Base-by-base conservation (phyloP, 768 basidiomycete species). In the Kwoniella bestiolae region DNA sequence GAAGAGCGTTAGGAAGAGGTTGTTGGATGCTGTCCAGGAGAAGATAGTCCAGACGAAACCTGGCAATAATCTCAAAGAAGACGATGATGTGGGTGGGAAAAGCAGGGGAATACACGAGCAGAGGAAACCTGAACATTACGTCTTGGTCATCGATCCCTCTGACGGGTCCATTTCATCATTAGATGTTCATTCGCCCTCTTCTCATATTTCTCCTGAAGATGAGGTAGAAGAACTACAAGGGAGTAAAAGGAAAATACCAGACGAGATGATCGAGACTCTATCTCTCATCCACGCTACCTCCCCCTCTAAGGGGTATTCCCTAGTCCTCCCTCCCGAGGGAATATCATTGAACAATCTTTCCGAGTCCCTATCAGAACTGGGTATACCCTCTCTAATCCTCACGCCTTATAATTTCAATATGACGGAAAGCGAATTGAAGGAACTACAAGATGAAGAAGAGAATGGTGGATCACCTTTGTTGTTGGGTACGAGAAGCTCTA, bases 101-200 rank as follows among this genome's bases (percentile, higher is more conserved):
- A 14, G 7, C 32, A 44, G 14, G 25, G 38, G 28, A 11, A 26
- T 14, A 12, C 56, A 59, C 32, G 25, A 21, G 16, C 44, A 57
- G n/a, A 45, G 7, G n/a, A 28, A 61, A 61, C 60, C 60, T 26
- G 51, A 63, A 35, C 66, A 68, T 47, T 55, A 68, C n/a, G 56
- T 45, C 4, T 21, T 68, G 7, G 47, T 60, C 1, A 28, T 68
- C 4, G 56, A 68, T 32, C 29, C 60, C 14, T 8, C n/a, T 14
- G 29, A 51, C 26, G 66, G 66, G 2, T 38, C 26, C 5, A 59
- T 68, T 4, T 11, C 38, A 18, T 26, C 59, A 11, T 28, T 67
- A 21, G 41, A 52, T 14, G 34, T 21, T 2, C 31, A 38, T 7
- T 5, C 26, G 2, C 38, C 44, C 7, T 25, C 41, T 46, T 9